Percentiles rank a stretch among this genome's conserved stretches.
These are phyloP conservation scores for Beauveria varroae DNA, from an alignment of 2,329 filamentous ascomycete genomes.

Conservation along the genomic window DNA sequence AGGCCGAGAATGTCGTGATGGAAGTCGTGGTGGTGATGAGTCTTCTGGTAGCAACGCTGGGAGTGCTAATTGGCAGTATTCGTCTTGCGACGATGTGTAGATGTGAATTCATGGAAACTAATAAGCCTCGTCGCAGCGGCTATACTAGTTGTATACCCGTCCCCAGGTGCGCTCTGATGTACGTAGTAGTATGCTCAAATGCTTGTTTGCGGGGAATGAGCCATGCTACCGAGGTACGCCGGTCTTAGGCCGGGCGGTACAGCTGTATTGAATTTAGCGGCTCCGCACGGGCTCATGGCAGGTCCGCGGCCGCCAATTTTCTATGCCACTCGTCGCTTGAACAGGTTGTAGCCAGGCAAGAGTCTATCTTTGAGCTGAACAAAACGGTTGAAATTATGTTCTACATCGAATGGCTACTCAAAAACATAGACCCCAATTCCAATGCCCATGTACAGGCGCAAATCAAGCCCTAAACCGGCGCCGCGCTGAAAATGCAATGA, in stretches of 20 bases:
- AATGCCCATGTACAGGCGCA: background rate
- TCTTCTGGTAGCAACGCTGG: background rate
- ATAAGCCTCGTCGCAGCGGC: background rate
- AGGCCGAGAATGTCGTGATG: background rate
- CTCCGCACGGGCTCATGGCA: background rate
- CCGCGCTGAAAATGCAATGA: slow-evolving; percentile 6
- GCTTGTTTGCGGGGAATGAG: slow-evolving; percentile 5
- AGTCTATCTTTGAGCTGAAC: background rate
- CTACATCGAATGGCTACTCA: no score
- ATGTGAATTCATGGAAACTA: background rate
- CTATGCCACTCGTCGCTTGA: background rate
- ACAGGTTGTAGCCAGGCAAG: background rate
- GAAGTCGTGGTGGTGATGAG: background rate
- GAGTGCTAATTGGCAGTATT: background rate
- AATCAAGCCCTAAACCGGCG: background rate
- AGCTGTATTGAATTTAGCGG: background rate
- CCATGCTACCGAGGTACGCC: background rate
- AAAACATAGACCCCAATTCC: background rate
- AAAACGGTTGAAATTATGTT: background rate
- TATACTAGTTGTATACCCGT: slow-evolving; percentile 9
- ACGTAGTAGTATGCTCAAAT: background rate
- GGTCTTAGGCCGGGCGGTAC: background rate
- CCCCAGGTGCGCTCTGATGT: background rate
- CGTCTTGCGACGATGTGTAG: slow-evolving; percentile 6
- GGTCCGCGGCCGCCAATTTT: background rate